A percentile compares a stretch with the other conserved stretches of the same genome.
phyloP scores from a whole-genome alignment of 2,329 filamentous ascomycete species.

The Aciculosporium take region DNA sequence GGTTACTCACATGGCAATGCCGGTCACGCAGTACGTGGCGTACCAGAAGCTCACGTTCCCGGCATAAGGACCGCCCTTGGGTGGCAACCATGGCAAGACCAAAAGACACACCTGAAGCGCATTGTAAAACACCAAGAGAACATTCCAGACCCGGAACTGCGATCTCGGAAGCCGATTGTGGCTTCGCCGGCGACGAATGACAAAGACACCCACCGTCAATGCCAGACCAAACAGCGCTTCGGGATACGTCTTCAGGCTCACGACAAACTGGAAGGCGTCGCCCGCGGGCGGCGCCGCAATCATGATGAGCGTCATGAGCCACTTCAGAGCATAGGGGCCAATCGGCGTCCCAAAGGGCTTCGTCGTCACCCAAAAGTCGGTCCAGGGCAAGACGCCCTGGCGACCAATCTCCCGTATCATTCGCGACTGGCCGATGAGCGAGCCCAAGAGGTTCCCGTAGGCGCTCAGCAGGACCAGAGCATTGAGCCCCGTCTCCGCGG shows the following conservation, averaged over 20 bases:
- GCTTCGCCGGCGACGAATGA: slow-evolving; percentile 39
- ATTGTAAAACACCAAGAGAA: slow-evolving; percentile 44
- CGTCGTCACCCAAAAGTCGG: slow-evolving; percentile 47
- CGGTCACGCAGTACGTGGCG: slow-evolving; percentile 51
- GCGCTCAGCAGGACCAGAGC: slow-evolving; percentile 42
- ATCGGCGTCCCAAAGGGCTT: slow-evolving; percentile 49
- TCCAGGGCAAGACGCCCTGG: slow-evolving; percentile 47
- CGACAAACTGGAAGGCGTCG: slow-evolving; percentile 52
- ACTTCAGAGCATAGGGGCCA: slow-evolving; percentile 44
- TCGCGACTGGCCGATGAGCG: slow-evolving; percentile 39
- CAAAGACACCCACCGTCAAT: slow-evolving; percentile 41
- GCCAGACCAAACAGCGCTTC: slow-evolving; percentile 40
- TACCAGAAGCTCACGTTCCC: slow-evolving; percentile 64
- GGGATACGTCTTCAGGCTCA: slow-evolving; percentile 46
- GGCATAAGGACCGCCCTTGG: slow-evolving; percentile 39
- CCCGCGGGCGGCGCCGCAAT: slow-evolving; percentile 46
- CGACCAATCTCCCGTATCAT: slow-evolving; percentile 46
- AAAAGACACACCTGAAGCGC: slow-evolving; percentile 46
- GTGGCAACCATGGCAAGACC: slow-evolving; percentile 60
- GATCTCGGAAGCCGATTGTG: slow-evolving; percentile 11
- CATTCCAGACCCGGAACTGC: slow-evolving; percentile 45
- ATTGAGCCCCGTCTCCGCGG: slow-evolving; percentile 38
- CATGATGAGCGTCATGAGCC: slow-evolving; percentile 42
- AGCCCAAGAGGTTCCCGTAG: slow-evolving; percentile 44
- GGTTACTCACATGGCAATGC: slow-evolving; percentile 45